phyloP scores from a whole-genome alignment of 257 asterid species.

The Solanum arcanum region DNA sequence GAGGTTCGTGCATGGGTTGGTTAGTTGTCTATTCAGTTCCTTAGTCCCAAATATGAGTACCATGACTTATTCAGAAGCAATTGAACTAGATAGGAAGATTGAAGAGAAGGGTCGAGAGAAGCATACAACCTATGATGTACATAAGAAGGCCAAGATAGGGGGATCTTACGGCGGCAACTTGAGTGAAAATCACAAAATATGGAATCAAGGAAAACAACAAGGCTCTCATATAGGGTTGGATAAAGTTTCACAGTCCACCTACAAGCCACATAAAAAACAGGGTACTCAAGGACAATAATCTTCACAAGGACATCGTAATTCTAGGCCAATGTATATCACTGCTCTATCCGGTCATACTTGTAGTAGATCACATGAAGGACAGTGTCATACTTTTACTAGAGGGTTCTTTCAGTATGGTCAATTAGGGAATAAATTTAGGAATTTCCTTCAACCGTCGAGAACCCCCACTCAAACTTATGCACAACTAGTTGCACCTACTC shows the following conservation, averaged over 20 bases:
- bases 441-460: neutral
- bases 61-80: too few species aligned
- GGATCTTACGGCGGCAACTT: too few species aligned
- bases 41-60: too few species aligned
- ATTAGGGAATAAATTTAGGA: neutral
- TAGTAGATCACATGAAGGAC: too few species aligned
- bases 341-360: neutral
- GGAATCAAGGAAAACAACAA: neutral
- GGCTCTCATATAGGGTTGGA: neutral
- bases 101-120: too few species aligned
- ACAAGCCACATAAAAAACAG: neutral
- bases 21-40: too few species aligned
- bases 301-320: neutral
- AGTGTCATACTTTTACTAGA: neutral
- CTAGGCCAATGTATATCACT: too few species aligned
- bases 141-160: too few species aligned
- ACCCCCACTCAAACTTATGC: neutral
- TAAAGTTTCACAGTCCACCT: neutral
- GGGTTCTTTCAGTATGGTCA: neutral
- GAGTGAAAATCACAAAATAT: neutral
- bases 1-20: too few species aligned
- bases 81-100: too few species aligned
- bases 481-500: neutral
- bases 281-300: neutral
- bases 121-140: too few species aligned